Evolutionary conservation across 805 yeast genomes (phyloP).

Genomic region (Candida tammaniensis): DNA sequence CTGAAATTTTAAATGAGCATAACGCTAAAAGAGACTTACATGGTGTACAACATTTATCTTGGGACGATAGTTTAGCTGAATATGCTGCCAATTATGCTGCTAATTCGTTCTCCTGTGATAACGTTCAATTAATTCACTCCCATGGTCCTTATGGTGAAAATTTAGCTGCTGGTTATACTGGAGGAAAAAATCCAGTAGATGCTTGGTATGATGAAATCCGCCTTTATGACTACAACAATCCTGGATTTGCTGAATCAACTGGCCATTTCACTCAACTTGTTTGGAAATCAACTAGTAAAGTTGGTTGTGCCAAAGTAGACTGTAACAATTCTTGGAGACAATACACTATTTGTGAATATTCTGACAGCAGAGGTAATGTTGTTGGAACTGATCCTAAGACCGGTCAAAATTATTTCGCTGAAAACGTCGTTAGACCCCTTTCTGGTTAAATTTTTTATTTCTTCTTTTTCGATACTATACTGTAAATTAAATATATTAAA

Average conservation of each 20-base stretch:
- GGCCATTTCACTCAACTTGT: conserved; percentile 81
- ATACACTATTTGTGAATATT: conserved; percentile 70
- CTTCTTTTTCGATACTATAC: neutral
- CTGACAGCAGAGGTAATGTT: conserved; percentile 51
- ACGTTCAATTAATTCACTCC: conserved; percentile 63
- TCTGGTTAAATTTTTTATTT: conserved; percentile 1
- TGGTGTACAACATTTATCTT: conserved; percentile 25
- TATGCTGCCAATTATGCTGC: conserved; percentile 49
- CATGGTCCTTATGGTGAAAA: conserved; percentile 73
- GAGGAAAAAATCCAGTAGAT: conserved; percentile 56
- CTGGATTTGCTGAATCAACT: conserved; percentile 51
- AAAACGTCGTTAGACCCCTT: conserved; percentile 42
- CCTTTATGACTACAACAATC: conserved; percentile 50
- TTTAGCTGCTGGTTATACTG: conserved; percentile 65
- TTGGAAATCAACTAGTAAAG: conserved; percentile 58
- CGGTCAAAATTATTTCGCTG: conserved; percentile 35
- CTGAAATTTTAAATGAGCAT: conserved; percentile 33
- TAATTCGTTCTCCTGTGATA: conserved; percentile 48
- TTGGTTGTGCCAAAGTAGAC: conserved; percentile 63
- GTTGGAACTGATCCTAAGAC: conserved; percentile 30
- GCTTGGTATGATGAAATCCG: conserved; percentile 73
- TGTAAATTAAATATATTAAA: neutral
- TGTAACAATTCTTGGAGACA: conserved; percentile 52
- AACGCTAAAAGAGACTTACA: conserved; percentile 37
- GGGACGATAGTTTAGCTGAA: conserved; percentile 33